These are phyloP conservation scores for Microdochium paspali DNA, from an alignment of 2,329 filamentous ascomycete genomes.

Conservation along the genomic window DNA sequence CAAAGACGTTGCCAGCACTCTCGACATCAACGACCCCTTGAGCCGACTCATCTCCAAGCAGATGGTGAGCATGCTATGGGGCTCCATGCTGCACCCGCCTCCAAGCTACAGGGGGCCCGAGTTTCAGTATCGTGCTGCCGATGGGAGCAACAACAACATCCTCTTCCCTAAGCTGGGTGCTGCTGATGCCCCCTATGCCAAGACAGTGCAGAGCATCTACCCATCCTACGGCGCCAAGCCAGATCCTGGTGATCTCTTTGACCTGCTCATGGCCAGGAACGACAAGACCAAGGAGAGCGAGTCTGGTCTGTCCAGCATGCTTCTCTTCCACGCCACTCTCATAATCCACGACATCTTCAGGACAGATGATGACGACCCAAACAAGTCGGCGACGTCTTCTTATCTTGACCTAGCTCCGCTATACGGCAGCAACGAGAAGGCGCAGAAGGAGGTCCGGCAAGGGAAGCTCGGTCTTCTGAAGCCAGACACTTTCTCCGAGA, in stretches of 20 bases:
- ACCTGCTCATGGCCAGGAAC: constrained; percentile 53
- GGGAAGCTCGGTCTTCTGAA: constrained; percentile 60
- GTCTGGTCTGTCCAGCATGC: constrained; percentile 62
- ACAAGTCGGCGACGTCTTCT: constrained; percentile 58
- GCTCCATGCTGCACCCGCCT: background rate
- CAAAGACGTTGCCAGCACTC: background rate
- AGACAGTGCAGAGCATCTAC: constrained; percentile 49
- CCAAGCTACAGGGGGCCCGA: background rate
- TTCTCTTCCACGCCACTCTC: constrained; percentile 68
- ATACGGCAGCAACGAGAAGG: constrained; percentile 57
- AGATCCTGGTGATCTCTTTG: constrained; percentile 58
- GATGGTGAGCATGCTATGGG: background rate
- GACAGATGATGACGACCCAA: constrained; percentile 53
- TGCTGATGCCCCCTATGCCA: constrained; percentile 59
- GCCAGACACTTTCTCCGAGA: constrained; percentile 60
- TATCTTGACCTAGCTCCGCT: constrained; percentile 67
- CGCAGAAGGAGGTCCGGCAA: constrained; percentile 54
- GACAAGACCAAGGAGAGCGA: constrained; percentile 47
- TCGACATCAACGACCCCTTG: background rate
- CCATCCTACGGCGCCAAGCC: constrained; percentile 51
- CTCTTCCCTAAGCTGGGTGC: constrained; percentile 53
- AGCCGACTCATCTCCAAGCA: background rate
- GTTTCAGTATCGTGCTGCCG: constrained; percentile 20
- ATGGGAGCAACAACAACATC: constrained; percentile 44
- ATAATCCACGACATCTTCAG: constrained; percentile 51